A percentile compares a stretch with the other conserved stretches of the same genome.
Evolutionary conservation across 257 asterid species (phyloP).

Genomic region (Solanum ossicruentum): DNA sequence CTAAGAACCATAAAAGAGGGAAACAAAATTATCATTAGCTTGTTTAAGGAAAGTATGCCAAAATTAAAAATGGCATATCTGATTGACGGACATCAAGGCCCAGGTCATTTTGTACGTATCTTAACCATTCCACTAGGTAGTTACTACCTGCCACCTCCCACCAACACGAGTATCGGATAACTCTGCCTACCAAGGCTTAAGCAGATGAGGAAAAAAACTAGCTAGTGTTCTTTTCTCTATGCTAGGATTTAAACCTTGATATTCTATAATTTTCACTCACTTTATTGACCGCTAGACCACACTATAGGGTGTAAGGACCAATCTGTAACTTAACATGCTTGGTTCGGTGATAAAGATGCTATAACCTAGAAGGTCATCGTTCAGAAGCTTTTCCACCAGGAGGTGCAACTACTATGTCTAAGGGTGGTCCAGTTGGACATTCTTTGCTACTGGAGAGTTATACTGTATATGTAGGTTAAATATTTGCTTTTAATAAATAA

Average conservation of each 20-base stretch:
- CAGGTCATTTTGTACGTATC: not conserved
- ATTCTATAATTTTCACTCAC: not conserved
- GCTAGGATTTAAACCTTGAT: not conserved
- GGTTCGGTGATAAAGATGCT: not conserved
- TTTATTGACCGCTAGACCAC: not conserved
- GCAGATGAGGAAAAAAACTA: not conserved
- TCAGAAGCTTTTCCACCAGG: no score
- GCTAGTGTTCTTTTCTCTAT: not conserved
- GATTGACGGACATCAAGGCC: not conserved
- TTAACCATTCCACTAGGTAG: not conserved
- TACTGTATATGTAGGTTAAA: not conserved
- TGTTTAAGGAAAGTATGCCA: not conserved
- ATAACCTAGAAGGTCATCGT: not conserved
- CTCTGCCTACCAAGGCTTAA: not conserved
- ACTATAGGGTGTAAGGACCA: not conserved
- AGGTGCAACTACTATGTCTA: not conserved
- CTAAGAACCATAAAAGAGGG: slow-evolving; percentile 24
- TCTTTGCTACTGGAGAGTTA: not conserved
- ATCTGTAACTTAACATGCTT: not conserved
- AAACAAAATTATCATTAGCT: not conserved
- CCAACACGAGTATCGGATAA: not conserved
- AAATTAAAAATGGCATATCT: not conserved
- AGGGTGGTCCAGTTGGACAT: not conserved
- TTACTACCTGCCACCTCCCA: not conserved
- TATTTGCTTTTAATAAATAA: not conserved